Evolutionary conservation across 495 filamentous ascomycete species (phyloP).

Genomic region (Tuber indicum): DNA sequence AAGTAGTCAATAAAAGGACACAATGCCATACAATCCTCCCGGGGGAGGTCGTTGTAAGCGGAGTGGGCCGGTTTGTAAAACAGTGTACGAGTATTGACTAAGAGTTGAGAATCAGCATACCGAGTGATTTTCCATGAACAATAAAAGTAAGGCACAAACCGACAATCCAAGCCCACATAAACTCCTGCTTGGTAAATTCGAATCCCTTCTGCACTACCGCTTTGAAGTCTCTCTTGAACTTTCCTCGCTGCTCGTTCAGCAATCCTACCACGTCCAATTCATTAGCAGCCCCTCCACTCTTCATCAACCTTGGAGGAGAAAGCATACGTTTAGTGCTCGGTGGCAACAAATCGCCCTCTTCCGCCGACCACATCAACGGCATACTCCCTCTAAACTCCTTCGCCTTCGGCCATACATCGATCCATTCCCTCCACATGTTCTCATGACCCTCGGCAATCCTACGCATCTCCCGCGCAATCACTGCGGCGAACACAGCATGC

Average conservation of each 20-base stretch:
- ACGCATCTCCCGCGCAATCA: constrained; percentile 52
- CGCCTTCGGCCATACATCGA: constrained; percentile 58
- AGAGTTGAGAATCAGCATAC: constrained; percentile 38
- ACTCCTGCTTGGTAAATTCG: constrained; percentile 50
- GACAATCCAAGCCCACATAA: constrained; percentile 61
- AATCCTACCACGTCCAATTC: constrained; percentile 40
- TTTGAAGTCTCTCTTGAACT: constrained; percentile 58
- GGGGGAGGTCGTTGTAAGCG: constrained; percentile 49
- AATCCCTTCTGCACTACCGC: constrained; percentile 52
- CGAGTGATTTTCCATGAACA: constrained; percentile 29
- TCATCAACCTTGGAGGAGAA: background rate
- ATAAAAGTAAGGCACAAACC: constrained; percentile 19
- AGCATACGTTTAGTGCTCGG: constrained; percentile 41
- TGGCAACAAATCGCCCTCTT: constrained; percentile 50
- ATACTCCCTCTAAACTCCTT: constrained; percentile 56
- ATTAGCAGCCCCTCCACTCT: background rate
- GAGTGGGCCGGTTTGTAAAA: constrained; percentile 55
- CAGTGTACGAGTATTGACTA: constrained; percentile 78
- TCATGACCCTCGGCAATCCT: constrained; percentile 19
- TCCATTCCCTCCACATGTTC: constrained; percentile 51
- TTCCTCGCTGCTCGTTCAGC: constrained; percentile 55
- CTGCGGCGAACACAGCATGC: constrained; percentile 66
- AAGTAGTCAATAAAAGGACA: constrained; percentile 84
- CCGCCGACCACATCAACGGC: constrained; percentile 61
- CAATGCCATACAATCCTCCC: constrained; percentile 70